Evolutionary conservation across 2,329 filamentous ascomycete species (phyloP).

Genomic region (Penicillium aurantiogriseum): DNA sequence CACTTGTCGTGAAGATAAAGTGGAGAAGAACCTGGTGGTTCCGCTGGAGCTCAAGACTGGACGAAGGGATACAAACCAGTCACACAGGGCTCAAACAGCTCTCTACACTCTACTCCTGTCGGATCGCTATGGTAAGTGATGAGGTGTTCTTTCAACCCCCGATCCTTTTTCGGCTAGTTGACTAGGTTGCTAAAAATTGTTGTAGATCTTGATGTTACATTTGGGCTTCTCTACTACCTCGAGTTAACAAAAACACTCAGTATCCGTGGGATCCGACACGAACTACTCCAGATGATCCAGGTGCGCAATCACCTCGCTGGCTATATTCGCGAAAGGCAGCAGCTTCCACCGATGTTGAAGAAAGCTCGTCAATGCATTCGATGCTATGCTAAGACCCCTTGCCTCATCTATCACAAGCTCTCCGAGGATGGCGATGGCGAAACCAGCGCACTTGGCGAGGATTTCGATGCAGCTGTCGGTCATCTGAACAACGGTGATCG

Average conservation of each 20-base stretch:
- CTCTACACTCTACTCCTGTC: slow-evolving; percentile 90
- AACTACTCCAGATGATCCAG: slow-evolving; percentile 95
- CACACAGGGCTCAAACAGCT: slow-evolving; percentile 89
- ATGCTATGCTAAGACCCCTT: slow-evolving; percentile 88
- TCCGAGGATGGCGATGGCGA: slow-evolving; percentile 80
- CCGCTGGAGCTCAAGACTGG: slow-evolving; percentile 97
- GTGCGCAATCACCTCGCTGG: slow-evolving; percentile 87
- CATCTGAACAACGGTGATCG: slow-evolving; percentile 73
- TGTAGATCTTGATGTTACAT: slow-evolving; percentile 78
- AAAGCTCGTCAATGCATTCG: slow-evolving; percentile 76
- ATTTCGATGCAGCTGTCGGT: slow-evolving; percentile 76
- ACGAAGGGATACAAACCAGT: slow-evolving; percentile 70
- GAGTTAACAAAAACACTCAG: slow-evolving; percentile 83
- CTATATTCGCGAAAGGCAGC: slow-evolving; percentile 76
- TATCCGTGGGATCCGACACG: slow-evolving; percentile 79
- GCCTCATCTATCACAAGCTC: slow-evolving; percentile 91
- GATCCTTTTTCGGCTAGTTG: neutral
- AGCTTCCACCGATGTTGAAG: slow-evolving; percentile 82
- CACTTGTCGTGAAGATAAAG: slow-evolving; percentile 68
- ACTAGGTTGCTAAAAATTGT: slow-evolving; percentile 17
- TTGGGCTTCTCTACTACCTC: slow-evolving; percentile 92
- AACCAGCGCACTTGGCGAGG: slow-evolving; percentile 73
- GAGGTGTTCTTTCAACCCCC: neutral
- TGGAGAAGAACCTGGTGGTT: slow-evolving; percentile 70
- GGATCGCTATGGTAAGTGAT: slow-evolving; percentile 71